Evolutionary conservation across 495 filamentous ascomycete genomes (phyloP).

Genomic region (Neurospora sublineolata): DNA sequence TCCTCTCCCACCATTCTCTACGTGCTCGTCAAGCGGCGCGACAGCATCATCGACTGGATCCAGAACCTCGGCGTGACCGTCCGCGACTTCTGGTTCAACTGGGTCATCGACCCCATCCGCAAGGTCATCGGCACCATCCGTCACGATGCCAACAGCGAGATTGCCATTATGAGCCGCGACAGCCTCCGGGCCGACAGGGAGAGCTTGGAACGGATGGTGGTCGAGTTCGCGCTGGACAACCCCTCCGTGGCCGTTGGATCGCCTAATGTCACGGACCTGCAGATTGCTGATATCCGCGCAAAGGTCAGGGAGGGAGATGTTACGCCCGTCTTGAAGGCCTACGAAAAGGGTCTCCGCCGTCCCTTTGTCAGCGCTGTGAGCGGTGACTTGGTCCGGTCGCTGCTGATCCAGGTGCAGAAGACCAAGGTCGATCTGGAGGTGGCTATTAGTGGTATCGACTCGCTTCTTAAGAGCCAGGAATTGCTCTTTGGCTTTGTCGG

Average conservation of each 20-base stretch:
- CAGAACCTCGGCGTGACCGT: constrained; percentile 61
- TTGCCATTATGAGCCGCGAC: constrained; percentile 88
- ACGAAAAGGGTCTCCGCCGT: constrained; percentile 71
- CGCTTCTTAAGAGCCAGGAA: constrained; percentile 87
- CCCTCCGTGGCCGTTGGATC: constrained; percentile 39
- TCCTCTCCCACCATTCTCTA: constrained; percentile 73
- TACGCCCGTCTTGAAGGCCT: constrained; percentile 79
- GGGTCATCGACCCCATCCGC: constrained; percentile 74
- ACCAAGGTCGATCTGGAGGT: constrained; percentile 97
- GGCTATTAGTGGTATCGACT: constrained; percentile 86
- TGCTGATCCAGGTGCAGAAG: constrained; percentile 95
- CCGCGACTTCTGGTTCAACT: constrained; percentile 88
- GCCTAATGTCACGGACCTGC: constrained; percentile 35
- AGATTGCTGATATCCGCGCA: constrained; percentile 57
- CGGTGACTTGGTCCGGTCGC: constrained; percentile 78
- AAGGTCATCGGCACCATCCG: constrained; percentile 85
- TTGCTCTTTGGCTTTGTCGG: constrained; percentile 95
- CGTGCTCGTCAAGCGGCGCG: constrained; percentile 57
- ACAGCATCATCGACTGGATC: constrained; percentile 67
- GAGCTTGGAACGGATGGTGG: constrained; percentile 92
- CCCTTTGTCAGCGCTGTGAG: constrained; percentile 69
- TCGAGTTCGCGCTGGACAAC: constrained; percentile 81
- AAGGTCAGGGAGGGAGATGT: constrained; percentile 86
- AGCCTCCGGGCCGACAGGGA: constrained; percentile 80
- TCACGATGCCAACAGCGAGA: constrained; percentile 80